Conservation (phyloP, 495 filamentous ascomycete genomes). For the Corynascus novoguineensis region DNA sequence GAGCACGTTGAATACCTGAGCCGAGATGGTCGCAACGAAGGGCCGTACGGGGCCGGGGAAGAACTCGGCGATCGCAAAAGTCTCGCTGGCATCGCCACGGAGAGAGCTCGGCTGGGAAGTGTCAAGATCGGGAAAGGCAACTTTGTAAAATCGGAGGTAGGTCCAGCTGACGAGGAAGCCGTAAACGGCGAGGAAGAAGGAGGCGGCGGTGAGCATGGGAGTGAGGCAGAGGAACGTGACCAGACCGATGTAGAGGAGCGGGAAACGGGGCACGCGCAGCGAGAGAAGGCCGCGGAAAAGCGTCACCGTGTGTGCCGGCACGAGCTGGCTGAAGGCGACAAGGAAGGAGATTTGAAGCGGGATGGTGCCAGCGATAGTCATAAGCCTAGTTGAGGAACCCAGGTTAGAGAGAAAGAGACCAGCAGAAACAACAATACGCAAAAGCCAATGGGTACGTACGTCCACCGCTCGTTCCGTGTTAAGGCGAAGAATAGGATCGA, state of each 20-base stretch:
- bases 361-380: slow-evolving; percentile 79
- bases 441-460: slow-evolving; percentile 49
- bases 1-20: slow-evolving; percentile 66
- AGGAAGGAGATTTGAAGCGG: slow-evolving; percentile 90
- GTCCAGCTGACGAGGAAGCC: slow-evolving; percentile 89
- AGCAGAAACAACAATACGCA: not conserved
- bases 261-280: slow-evolving; percentile 85
- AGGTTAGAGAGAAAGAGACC: slow-evolving; percentile 8
- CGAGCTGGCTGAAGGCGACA: slow-evolving; percentile 95
- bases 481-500: slow-evolving; percentile 68
- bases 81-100: slow-evolving; percentile 88
- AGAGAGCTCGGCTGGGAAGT: slow-evolving; percentile 58
- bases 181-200: slow-evolving; percentile 70
- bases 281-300: slow-evolving; percentile 82
- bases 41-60: slow-evolving; percentile 85
- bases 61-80: slow-evolving; percentile 90
- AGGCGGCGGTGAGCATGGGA: slow-evolving; percentile 79
- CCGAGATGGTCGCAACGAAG: slow-evolving; percentile 64
- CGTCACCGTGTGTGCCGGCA: slow-evolving; percentile 95
- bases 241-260: slow-evolving; percentile 74
- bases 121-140: slow-evolving; percentile 56
- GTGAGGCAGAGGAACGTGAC: slow-evolving; percentile 71
- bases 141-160: slow-evolving; percentile 93
- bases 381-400: slow-evolving; percentile 46
- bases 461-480: slow-evolving; percentile 58